Base-by-base conservation (phyloP, 2,329 filamentous ascomycete genomes). In the Nigrospora sphaerica region DNA sequence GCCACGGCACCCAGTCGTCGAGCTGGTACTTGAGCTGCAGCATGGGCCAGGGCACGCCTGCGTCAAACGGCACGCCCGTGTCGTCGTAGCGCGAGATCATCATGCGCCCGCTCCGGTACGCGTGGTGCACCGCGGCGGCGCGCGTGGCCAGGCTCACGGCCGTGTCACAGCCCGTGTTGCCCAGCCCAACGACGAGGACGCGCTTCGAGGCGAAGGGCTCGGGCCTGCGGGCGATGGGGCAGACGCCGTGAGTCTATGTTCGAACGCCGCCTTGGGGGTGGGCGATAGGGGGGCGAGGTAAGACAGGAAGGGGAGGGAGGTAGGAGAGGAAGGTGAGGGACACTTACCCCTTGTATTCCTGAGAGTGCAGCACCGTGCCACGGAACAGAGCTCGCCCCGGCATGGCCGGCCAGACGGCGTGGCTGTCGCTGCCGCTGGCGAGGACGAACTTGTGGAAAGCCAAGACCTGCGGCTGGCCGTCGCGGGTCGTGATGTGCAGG, bases 21-120 rank as follows among this genome's bases (percentile, higher is more conserved):
- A 54, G 46, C n/a, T 52, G 47, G 41, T 57, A 55, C 35, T 55
- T 54, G 14, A 56, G 42, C 6, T 53, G 51, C 32, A 55, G n/a
- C 12, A 12, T 19, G 1, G 53, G 49, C 54, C 53, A 58, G 3
- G 49, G 34, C 34, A 51, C 46, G 10, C 51, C 44, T 0, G 42
- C 46, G 31, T 55, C 55, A 17, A 54, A 36, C 6, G 52, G 52
- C 9, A 52, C 39, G 11, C 53, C 52, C 11, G 54, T 45, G 17
- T 53, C 51, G 5, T 38, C 37, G 39, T 54, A 52, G 16, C 53
- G 49, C 4, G 52, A 52, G 16, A 53, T 12, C 28, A 56, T 39
- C 38, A 53, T 46, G 7, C 49, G 49, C 3, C 54, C 50, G 28
- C 50, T 48, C 36, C 52, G 46, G 31, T 55, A 56, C 16, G 46